Evolutionary conservation across 345 rosid genomes (phyloP).

Genomic region (Syzygium aromaticum): DNA sequence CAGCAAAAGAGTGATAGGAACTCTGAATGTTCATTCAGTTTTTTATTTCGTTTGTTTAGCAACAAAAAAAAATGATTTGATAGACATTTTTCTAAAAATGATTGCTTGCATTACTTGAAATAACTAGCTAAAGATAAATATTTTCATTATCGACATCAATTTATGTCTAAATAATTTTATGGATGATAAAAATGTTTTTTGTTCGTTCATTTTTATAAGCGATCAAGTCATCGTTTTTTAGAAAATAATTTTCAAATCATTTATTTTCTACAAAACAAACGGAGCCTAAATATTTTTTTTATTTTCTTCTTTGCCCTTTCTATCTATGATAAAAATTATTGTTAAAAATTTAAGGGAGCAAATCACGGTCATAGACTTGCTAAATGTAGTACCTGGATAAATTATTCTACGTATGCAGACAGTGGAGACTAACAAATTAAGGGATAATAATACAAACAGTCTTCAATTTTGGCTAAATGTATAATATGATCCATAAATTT

Average conservation of each 20-base stretch:
- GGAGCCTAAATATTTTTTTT: neutral
- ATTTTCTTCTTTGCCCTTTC: neutral
- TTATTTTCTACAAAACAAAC: neutral
- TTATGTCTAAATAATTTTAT: neutral
- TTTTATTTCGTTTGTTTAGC: neutral
- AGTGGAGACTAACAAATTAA: neutral
- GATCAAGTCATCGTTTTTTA: rapidly evolving
- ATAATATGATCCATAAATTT: no score
- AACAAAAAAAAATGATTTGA: neutral
- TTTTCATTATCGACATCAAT: neutral
- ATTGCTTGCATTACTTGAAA: no score
- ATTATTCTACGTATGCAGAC: neutral
- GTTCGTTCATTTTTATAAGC: neutral
- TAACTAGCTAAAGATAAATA: no score
- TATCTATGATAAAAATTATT: neutral
- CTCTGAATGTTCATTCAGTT: neutral
- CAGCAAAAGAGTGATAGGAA: neutral
- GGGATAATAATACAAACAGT: no score
- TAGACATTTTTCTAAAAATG: neutral
- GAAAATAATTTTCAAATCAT: neutral
- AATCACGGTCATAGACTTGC: neutral
- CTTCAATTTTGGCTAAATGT: no score
- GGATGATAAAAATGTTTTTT: neutral
- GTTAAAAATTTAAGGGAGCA: neutral
- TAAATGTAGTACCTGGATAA: neutral